Percentiles rank a stretch among this genome's conserved stretches.
Evolutionary conservation across 2,329 filamentous ascomycete species (phyloP).

Genomic region (Cyphellophora europaea): DNA sequence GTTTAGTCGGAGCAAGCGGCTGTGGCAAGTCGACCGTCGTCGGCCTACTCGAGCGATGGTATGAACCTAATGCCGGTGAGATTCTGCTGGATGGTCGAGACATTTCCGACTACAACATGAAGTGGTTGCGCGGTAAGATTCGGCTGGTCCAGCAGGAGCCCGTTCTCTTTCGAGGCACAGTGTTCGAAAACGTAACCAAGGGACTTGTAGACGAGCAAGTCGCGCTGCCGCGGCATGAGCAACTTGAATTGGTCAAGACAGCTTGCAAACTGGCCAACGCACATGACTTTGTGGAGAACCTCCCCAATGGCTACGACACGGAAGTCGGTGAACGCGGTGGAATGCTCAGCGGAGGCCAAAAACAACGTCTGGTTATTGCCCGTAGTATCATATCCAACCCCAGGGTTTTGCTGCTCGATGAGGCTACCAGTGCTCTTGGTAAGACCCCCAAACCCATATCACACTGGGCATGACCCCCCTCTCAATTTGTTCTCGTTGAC

Average conservation of each 20-base stretch:
- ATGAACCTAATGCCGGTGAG: conserved; percentile 70
- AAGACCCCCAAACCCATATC: too few species aligned
- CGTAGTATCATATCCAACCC: conserved; percentile 88
- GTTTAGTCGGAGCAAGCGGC: conserved; percentile 91
- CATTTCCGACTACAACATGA: conserved; percentile 79
- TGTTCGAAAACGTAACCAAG: conserved; percentile 93
- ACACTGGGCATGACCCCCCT: too few species aligned
- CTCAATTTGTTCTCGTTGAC: conserved; percentile 75
- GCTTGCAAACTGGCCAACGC: conserved; percentile 83
- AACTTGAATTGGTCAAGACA: conserved; percentile 70
- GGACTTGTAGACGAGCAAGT: conserved; percentile 73
- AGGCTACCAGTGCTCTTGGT: conserved; percentile 84
- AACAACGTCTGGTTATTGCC: conserved; percentile 87
- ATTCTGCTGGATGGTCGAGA: conserved; percentile 80
- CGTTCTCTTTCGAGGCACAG: conserved; percentile 83
- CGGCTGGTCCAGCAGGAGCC: conserved; percentile 97
- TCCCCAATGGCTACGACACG: conserved; percentile 80
- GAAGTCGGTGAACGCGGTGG: conserved; percentile 87
- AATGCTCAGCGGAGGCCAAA: conserved; percentile 80
- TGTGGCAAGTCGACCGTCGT: conserved; percentile 97
- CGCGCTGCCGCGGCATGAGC: conserved; percentile 61
- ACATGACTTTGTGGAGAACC: conserved; percentile 81
- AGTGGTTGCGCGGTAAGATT: conserved; percentile 83
- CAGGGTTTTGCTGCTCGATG: conserved; percentile 83
- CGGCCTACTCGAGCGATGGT: conserved; percentile 91